Conservation (phyloP, 1,284 basidiomycete species). For the Flammula alnicola region DNA sequence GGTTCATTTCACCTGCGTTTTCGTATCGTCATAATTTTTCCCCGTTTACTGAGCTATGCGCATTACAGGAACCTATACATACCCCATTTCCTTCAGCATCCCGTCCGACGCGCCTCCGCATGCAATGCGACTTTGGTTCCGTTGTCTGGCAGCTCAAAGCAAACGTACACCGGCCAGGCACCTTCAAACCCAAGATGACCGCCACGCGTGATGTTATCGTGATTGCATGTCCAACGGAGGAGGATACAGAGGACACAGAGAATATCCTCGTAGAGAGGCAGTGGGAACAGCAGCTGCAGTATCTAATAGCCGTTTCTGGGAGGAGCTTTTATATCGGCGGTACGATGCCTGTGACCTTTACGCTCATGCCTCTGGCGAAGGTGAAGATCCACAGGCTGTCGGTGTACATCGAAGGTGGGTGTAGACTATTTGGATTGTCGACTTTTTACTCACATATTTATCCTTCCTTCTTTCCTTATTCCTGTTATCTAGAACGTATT, state of each 20-base stretch:
- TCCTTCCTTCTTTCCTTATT: background rate
- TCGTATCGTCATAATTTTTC: constrained; percentile 3
- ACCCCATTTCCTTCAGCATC: constrained; percentile 90
- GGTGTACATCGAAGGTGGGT: constrained; percentile 83
- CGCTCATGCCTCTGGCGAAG: constrained; percentile 86
- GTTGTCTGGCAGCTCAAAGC: constrained; percentile 86
- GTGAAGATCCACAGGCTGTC: constrained; percentile 82
- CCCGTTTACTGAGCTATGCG: background rate
- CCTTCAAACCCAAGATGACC: constrained; percentile 77
- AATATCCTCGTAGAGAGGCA: constrained; percentile 87
- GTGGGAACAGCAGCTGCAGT: constrained; percentile 93
- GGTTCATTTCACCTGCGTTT: constrained; percentile 25
- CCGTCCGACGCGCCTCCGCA: constrained; percentile 80
- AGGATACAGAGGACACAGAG: constrained; percentile 81
- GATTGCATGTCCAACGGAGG: constrained; percentile 78
- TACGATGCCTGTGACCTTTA: constrained; percentile 80
- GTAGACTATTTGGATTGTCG: background rate
- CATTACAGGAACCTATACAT: constrained; percentile 84
- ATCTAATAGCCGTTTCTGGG: constrained; percentile 81
- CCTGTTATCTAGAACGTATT: constrained; percentile 63
- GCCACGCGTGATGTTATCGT: constrained; percentile 79
- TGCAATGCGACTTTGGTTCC: constrained; percentile 80
- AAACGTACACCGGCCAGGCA: constrained; percentile 82
- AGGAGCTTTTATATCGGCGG: constrained; percentile 87
- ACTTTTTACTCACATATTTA: background rate